A percentile compares a stretch with the other conserved stretches of the same genome.
Evolutionary conservation across 495 filamentous ascomycete species (phyloP).

Genomic region (Annulohypoxylon stygium): DNA sequence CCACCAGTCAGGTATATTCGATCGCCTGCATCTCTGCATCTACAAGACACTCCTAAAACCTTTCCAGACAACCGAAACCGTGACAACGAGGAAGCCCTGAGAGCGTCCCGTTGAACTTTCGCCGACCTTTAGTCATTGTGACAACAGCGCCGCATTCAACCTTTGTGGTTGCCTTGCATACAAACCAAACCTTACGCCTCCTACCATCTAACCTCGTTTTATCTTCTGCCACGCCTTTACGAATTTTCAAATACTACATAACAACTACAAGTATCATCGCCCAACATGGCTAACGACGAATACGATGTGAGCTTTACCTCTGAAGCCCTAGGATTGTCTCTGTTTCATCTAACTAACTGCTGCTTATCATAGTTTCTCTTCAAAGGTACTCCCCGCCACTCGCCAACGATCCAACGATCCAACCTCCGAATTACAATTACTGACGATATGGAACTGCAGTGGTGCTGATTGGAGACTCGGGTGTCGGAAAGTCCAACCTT

Average conservation of each 20-base stretch:
- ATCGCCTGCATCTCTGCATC: slow-evolving; percentile 32
- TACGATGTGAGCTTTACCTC: slow-evolving; percentile 87
- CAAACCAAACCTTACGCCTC: slow-evolving; percentile 34
- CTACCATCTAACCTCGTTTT: slow-evolving; percentile 29
- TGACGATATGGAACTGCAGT: slow-evolving; percentile 70
- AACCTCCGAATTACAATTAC: slow-evolving; percentile 40
- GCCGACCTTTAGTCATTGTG: slow-evolving; percentile 10
- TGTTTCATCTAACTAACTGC: slow-evolving; percentile 51
- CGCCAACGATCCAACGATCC: slow-evolving; percentile 28
- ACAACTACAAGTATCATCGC: slow-evolving; percentile 37
- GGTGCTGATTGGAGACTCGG: slow-evolving; percentile 98
- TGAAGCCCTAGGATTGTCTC: slow-evolving; percentile 23
- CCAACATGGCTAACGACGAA: slow-evolving; percentile 98
- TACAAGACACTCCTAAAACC: slow-evolving; percentile 43
- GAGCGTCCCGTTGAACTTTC: slow-evolving; percentile 11
- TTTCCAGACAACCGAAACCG: slow-evolving; percentile 27
- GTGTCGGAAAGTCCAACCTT: slow-evolving; percentile 99
- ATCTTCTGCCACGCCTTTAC: slow-evolving; percentile 21
- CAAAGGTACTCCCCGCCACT: slow-evolving; percentile 77
- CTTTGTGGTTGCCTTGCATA: slow-evolving; percentile 46
- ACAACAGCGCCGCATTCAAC: slow-evolving; percentile 33
- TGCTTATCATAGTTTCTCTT: slow-evolving; percentile 85
- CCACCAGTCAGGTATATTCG: slow-evolving; percentile 40
- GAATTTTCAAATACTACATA: slow-evolving; percentile 20
- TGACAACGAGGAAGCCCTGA: slow-evolving; percentile 29